Evolutionary conservation across 495 filamentous ascomycete species (phyloP), one percentile per base, ranked within the genome.

Genomic region (Jackrogersella multiformis): DNA sequence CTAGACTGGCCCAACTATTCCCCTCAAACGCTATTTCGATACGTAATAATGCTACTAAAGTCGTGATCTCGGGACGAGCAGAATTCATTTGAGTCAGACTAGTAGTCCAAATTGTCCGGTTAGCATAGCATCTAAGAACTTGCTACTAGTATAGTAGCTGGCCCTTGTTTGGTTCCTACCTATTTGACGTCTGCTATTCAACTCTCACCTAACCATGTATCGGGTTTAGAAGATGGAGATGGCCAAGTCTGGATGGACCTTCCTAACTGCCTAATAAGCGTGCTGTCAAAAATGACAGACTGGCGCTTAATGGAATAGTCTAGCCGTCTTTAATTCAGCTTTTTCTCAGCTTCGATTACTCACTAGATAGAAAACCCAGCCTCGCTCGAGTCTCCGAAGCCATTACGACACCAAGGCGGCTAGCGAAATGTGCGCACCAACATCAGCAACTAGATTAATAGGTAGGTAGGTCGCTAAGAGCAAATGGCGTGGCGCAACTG

Each of bases 1-100:
- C 56, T 65, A 56, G 44, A n/a, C 20, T 61, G 26, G 28, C 39
- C 49, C 48, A 41, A 4, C 21, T 61, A 52, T 58, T 56, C 18
- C 61, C 30, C 21, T 64, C 34, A 36, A 52, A 32, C 28, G 44
- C 35, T 56, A 65, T 69, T 51, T 44, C 23, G 35, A 46, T 70
- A 65, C 56, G 61, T 70, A 65, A 70, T 61, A 41, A 51, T 18
- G 5, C 20, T 41, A 41, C 61, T 70, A 65, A 39, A 60, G 56
- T 65, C 56, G 34, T 61, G 36, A 52, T 53, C 53, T 61, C 52
- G 56, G 51, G 51, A 15, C 51, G 21, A 65, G 28, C 13, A 48
- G 46, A 38, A 10, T 46, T 66, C 39, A 36, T n/a, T 30, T 62
- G 23, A 63, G 39, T 34, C 18, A 57, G 53, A 56, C 24, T 15